A percentile compares a stretch with the other conserved stretches of the same genome.
Conservation (phyloP, 208 protist genomes). For the Porcisia deanei region DNA sequence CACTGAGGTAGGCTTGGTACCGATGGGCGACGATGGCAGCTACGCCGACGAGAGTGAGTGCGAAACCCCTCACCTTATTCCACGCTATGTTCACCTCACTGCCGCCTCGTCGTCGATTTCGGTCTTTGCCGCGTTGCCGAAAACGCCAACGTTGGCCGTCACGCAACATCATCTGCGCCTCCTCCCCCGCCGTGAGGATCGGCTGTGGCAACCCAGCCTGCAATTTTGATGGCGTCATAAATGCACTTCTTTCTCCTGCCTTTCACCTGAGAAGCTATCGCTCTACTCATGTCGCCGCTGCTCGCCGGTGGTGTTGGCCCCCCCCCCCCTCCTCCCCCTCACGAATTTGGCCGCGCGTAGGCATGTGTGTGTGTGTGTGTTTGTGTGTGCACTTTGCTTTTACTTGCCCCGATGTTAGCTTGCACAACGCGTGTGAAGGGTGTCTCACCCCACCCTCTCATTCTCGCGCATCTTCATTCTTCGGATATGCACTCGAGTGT, state of each 20-base stretch:
- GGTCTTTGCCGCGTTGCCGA: conserved; percentile 1
- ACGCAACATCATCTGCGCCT: conserved; percentile 44
- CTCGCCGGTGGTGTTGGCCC: background rate
- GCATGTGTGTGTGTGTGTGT: background rate
- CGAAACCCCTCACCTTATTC: conserved; percentile 28
- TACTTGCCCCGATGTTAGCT: background rate
- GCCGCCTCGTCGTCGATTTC: background rate
- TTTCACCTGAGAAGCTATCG: background rate
- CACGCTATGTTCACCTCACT: conserved; percentile 18
- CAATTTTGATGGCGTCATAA: conserved; percentile 32
- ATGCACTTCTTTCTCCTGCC: too few species aligned
- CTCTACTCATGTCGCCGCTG: background rate
- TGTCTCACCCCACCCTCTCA: background rate
- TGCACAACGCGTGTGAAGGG: background rate
- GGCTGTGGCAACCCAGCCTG: conserved; percentile 72
- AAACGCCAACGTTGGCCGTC: conserved; percentile 1
- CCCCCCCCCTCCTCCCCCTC: background rate
- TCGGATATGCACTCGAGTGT: background rate
- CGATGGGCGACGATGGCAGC: conserved; percentile 4
- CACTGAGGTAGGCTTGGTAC: background rate
- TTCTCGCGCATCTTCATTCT: background rate
- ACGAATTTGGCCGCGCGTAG: background rate
- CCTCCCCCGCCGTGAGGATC: conserved; percentile 71
- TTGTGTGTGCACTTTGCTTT: background rate
- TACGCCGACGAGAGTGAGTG: conserved; percentile 6